Evolutionary conservation across 1,284 basidiomycete species (phyloP), one percentile per base, ranked within the genome.

Genomic region (Tylopilus orsonianus): DNA sequence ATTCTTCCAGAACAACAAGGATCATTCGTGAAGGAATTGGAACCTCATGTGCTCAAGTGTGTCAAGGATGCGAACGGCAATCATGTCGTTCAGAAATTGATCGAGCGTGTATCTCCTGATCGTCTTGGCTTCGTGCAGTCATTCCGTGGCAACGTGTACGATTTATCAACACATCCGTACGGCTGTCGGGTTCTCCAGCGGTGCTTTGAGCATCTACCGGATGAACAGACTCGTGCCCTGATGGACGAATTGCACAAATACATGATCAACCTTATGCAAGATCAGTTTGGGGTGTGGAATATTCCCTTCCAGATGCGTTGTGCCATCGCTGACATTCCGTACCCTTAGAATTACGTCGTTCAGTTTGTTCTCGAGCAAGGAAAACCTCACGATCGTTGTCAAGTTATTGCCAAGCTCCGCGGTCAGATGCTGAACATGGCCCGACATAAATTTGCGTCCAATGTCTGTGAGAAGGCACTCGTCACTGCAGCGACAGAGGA

Each of bases 151-250:
- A 85, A 89, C 56, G 90, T 97, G n/a, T 81, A 83, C 53, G 82
- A 87, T 46, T 75, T 99, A 18, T 85, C 94, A 1, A 88, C 86
- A 1, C 94, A 99, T 66, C 87, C 93, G 1, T 98, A 95, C 59
- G 94, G 94, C 0, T 99, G 97, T 64, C 85, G 97, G 8, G 97
- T 99, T 13, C 77, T 99, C 18, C 97, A 99, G 69, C 80, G 93
- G 46, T 91, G 90, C 64, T 86, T 99, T 51, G 94, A 97, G 65
- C 82, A 92, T 59, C 76, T 97, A 33, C 80, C 85, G 0, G 78
- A 83, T 18, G 78, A 80, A 8, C 80, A 84, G 50, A 85, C 82
- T 0, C 77, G 87, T 34, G 77, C 82, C 1, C 72, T 99, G 29
- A 74, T 98, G 52, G 87, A 96, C 44, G 94, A 98, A 66, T 70